Evolutionary conservation across 306 rosid species (phyloP), one percentile per base, ranked within the genome.

Genomic region (Cicer chorassanicum): DNA sequence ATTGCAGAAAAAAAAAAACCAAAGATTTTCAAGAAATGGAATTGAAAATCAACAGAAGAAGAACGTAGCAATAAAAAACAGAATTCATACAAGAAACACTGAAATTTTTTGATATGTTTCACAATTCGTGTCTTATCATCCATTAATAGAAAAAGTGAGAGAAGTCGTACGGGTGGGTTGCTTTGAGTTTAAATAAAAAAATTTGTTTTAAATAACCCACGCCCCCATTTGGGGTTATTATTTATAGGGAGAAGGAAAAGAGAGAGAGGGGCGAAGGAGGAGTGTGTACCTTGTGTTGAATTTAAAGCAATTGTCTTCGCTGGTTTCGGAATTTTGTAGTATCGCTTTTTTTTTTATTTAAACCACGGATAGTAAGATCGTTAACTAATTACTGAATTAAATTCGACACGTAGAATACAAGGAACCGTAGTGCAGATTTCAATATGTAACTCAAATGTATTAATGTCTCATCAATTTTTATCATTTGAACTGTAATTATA

Each of bases 41-140:
- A 39, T 4, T 63, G 3, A 3, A 2, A 46, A 48, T 12, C 50
- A 1, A 5, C 2, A 53, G 49, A 21, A 9, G 2, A 43, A 9
- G 3, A 2, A 62, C 83, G 76, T 84, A 51, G 75, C 90, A 81
- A 81, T 73, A 84, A 59, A 75, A 64, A 56, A 89, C 81, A 87
- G 88, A 43, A 8, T 43, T 43, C 48, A 43, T 9, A 43, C 48
- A 9, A 43, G 48, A 7, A 10, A 43, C 8, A 41, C 44, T 41
- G 44, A 1, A 41, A 41, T 1, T 4, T 41, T 41, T 41, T 42
- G 21, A 19, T 0, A 19, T 19, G 21, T 19, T 19, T 19, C 21
- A 19, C 21, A 19, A 19, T 1, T 19, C 21, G 21, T 19, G 21
- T 19, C 1, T 19, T 19, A 19, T 19, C 21, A 19, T 19, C 21